phyloP scores from a whole-genome alignment of 2,329 filamentous ascomycete species.

The Coccinonectria pachysandricola region DNA sequence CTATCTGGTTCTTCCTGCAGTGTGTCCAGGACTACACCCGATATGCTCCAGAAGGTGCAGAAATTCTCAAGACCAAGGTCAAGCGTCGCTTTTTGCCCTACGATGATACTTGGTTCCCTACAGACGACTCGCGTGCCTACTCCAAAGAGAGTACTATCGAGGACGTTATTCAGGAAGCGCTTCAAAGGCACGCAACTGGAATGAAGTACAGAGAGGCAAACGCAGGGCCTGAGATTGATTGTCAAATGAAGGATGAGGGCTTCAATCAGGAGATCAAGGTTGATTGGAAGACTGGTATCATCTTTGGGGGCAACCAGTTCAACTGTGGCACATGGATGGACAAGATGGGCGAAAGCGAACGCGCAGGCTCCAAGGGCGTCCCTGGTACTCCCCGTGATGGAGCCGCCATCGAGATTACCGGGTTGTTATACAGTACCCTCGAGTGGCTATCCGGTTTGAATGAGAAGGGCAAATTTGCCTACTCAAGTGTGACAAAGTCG shows the following conservation, averaged over 20 bases:
- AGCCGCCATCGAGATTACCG: conserved; percentile 89
- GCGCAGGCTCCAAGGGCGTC: conserved; percentile 82
- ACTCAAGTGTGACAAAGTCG: conserved; percentile 59
- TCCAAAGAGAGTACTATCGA: conserved; percentile 72
- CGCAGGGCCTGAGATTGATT: conserved; percentile 77
- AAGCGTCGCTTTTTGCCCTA: conserved; percentile 85
- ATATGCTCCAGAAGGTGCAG: conserved; percentile 66
- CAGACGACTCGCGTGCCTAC: conserved; percentile 75
- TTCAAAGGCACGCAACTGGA: conserved; percentile 83
- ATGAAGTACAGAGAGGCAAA: conserved; percentile 93
- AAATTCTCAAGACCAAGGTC: conserved; percentile 66
- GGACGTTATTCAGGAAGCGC: conserved; percentile 84
- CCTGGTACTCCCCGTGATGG: conserved; percentile 96
- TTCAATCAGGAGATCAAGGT: conserved; percentile 88
- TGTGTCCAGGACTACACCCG: conserved; percentile 87
- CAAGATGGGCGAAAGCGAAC: conserved; percentile 98
- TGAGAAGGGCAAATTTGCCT: conserved; percentile 58
- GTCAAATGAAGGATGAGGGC: conserved; percentile 84
- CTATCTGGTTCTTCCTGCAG: conserved; percentile 96
- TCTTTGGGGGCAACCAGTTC: conserved; percentile 86
- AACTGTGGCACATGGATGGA: conserved; percentile 99
- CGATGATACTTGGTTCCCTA: conserved; percentile 87
- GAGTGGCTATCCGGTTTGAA: conserved; percentile 65
- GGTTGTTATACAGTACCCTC: conserved; percentile 81
- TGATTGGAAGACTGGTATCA: conserved; percentile 80